Base-by-base conservation (phyloP, 306 rosid species). In the Trifolium repens region DNA sequence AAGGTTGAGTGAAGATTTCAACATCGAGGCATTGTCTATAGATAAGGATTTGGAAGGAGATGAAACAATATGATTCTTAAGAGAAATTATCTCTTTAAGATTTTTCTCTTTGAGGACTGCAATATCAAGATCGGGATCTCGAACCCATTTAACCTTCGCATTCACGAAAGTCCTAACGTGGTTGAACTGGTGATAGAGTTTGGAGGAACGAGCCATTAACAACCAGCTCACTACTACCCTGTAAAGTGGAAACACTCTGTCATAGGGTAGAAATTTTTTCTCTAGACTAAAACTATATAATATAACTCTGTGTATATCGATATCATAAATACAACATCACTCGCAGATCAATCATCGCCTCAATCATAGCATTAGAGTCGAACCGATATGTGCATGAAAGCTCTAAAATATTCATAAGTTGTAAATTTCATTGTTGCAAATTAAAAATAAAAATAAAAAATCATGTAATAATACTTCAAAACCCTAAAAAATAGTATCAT, bases 111-210 rank as follows among this genome's bases (percentile, higher is more conserved):
- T 86, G 54, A 85, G 82, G 37, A 93, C 96, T 9, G 73, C 90
- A 35, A 60, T 84, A 74, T 91, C 96, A 4, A 93, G 90, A 83
- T 87, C 80, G 1, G 91, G 88, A 69, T 93, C 98, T 87, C 89
- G 82, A 16, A 88, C 96, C 96, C 96, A 93, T 80, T 93, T 91
- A 59, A 91, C 88, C 80, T 54, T 91, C n/a, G 87, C 93, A 59
- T 89, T 81, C 32, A 91, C 84, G 66, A 93, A 89, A 57, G 83
- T 80, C 40, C 91, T 89, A 39, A 73, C 30, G 63, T 76, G 75
- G 78, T 47, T 79, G 53, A 87, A 79, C 58, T 79, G 90, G 80
- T 72, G 76, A 19, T 81, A 85, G 35, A 79, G 80, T 80, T 82
- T 85, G 69, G 79, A 44, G 58, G 79, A 67, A 37, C 78, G 44